phyloP scores from a whole-genome alignment of 2,329 filamentous ascomycete genomes.

The Tolypocladium inflatum region DNA sequence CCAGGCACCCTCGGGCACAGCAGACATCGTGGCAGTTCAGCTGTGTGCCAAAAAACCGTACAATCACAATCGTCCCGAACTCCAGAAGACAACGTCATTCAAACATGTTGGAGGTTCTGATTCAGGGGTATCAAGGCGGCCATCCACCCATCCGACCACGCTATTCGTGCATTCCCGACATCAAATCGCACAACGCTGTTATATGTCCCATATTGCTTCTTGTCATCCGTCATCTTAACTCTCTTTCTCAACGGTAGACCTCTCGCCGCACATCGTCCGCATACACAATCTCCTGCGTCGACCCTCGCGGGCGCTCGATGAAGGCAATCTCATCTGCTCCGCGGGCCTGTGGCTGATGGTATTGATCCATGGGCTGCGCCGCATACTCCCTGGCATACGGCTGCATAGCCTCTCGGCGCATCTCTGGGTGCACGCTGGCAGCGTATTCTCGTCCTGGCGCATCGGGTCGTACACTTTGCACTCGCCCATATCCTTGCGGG shows the following conservation, averaged over 20 bases:
- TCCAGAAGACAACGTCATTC: not conserved
- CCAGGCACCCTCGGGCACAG: not conserved
- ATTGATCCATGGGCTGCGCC: conserved; percentile 10
- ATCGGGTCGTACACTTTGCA: conserved; percentile 33
- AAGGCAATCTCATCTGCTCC: conserved; percentile 31
- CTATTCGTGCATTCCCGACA: too few relatives aligned
- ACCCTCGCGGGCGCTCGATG: conserved; percentile 31
- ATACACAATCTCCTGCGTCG: conserved; percentile 35
- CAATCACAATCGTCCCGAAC: not conserved
- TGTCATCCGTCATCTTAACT: not conserved
- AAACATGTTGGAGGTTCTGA: not conserved
- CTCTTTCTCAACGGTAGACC: conserved; percentile 19
- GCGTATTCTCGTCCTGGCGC: conserved; percentile 17
- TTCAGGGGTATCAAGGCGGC: not conserved
- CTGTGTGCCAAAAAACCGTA: not conserved
- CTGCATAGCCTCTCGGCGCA: conserved; percentile 17
- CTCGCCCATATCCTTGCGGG: conserved; percentile 30
- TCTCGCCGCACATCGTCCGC: conserved; percentile 28
- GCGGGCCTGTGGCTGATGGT: conserved; percentile 5
- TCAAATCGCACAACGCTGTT: not conserved
- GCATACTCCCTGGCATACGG: conserved; percentile 23
- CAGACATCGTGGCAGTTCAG: not conserved
- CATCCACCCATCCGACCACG: not conserved
- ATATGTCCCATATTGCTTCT: too few relatives aligned
- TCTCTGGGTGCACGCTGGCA: conserved; percentile 16